Evolutionary conservation across 129 eudicot genomes (phyloP), one percentile per base, ranked within the genome.

Genomic region (Flaveria brownii): DNA sequence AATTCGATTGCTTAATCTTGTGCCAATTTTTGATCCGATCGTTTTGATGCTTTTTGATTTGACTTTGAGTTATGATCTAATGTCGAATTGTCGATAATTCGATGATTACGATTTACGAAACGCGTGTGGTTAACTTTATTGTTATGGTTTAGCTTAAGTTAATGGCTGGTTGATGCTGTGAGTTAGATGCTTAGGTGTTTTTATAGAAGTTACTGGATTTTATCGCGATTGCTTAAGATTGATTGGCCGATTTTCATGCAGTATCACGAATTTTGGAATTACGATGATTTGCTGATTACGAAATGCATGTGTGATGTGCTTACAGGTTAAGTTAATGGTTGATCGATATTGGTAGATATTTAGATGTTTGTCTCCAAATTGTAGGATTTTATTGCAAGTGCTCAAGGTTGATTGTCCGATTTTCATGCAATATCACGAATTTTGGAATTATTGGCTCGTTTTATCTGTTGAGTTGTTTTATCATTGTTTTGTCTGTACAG

Each of bases 401-500:
- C 9, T 10, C 9, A 59, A 61, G 52, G 6, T 52, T 64, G 59
- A 45, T 14, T 22, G 42, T 50, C 67, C 8, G 65, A 51, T 28
- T 76, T 76, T 51, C 73, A 65, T 36, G 72, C 51, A n/a, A 62
- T 12, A 47, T 75, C 49, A 28, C 4, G 50, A 46, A 47, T 75
- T 75, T 61, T 61, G 17, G 18, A 30, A 69, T 10, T 61, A 2
- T 72, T n/a, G 54, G 14, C 65, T 71, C 28, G 33, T 64, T 72
- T 72, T 54, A 63, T 60, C 1, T 72, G 83, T 41, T 63, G 23
- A 52, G 36, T 23, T 72, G 0, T 39, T 16, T 52, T 51, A 73
- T 80, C 17, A 7, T 43, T 51, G 78, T 65, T 68, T 71, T 62
- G 56, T 79, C 42, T 9, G 77, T 72, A 72, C 73, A 79, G 82